A percentile compares a stretch with the other conserved stretches of the same genome.
Conservation (phyloP, 768 basidiomycete species). For the Rhodotorula diobovata region DNA sequence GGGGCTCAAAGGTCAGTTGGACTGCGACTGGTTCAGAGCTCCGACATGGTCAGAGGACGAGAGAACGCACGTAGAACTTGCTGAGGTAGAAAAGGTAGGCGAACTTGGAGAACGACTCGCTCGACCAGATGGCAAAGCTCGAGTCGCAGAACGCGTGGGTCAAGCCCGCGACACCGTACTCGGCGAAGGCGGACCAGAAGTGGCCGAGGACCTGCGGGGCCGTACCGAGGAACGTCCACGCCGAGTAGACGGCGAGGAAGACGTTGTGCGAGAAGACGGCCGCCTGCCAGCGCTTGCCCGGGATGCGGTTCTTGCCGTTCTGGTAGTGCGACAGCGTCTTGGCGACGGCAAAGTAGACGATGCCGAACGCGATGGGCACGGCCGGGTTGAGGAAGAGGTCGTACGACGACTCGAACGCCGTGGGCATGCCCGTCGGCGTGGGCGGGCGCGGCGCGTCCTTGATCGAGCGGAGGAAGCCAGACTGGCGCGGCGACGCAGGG, state of each 20-base stretch:
- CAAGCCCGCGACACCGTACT: slow-evolving; percentile 23
- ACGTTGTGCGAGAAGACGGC: slow-evolving; percentile 43
- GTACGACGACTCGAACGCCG: background rate
- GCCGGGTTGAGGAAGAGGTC: slow-evolving; percentile 23
- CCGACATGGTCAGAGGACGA: background rate
- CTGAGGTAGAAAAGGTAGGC: slow-evolving; percentile 36
- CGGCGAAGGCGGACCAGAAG: slow-evolving; percentile 23
- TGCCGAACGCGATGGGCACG: slow-evolving; percentile 38
- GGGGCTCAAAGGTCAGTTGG: background rate
- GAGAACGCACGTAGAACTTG: slow-evolving; percentile 34
- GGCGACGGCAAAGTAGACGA: slow-evolving; percentile 38
- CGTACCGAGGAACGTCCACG: slow-evolving; percentile 40
- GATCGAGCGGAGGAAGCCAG: slow-evolving; percentile 1
- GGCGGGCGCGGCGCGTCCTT: background rate
- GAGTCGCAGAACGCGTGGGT: slow-evolving; percentile 33
- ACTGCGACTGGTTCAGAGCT: background rate
- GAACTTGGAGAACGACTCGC: slow-evolving; percentile 18
- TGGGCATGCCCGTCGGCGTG: background rate
- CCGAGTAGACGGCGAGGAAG: slow-evolving; percentile 41
- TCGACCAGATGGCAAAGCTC: slow-evolving; percentile 19
- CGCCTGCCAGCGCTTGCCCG: slow-evolving; percentile 31
- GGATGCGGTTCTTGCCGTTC: slow-evolving; percentile 38
- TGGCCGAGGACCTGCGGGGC: slow-evolving; percentile 30
- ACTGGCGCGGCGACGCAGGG: background rate
- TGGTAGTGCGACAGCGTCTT: slow-evolving; percentile 34